Percentiles rank a stretch among this genome's conserved stretches.
Conservation (phyloP, 495 filamentous ascomycete genomes). For the Daldinia childiae region DNA sequence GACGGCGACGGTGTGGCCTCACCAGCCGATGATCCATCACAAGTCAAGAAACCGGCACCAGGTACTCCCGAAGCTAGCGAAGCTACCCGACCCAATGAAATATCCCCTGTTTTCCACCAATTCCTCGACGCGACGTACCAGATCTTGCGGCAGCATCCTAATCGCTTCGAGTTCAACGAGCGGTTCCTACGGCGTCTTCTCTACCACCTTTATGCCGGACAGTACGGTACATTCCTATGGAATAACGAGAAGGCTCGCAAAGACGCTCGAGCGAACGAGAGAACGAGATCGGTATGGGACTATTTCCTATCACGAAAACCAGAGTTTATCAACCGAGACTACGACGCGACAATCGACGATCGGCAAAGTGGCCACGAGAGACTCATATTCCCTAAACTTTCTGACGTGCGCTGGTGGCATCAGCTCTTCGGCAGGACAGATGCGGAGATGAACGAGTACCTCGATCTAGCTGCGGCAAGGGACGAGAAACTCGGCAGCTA, state of each 20-base stretch:
- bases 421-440: conserved; percentile 86
- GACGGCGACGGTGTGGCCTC: conserved; percentile 43
- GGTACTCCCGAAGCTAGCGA: conserved; percentile 45
- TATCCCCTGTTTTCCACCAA: conserved; percentile 97
- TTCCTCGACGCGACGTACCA: conserved; percentile 97
- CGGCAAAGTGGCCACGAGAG: conserved; percentile 78
- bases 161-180: conserved; percentile 96
- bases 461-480: conserved; percentile 51
- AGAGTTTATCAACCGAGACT: conserved; percentile 84
- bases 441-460: conserved; percentile 88
- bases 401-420: conserved; percentile 85
- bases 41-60: conserved; percentile 37
- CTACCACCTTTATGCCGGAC: conserved; percentile 95
- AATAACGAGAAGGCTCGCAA: conserved; percentile 91
- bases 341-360: conserved; percentile 81
- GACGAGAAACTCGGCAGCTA: conserved; percentile 44
- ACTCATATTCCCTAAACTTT: conserved; percentile 78
- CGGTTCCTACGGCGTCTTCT: conserved; percentile 88
- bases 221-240: conserved; percentile 96
- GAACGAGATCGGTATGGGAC: conserved; percentile 92
- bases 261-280: conserved; percentile 73
- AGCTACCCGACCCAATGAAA: conserved; percentile 74
- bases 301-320: conserved; percentile 84
- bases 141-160: conserved; percentile 84
- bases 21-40: conserved; percentile 42